Evolutionary conservation across 2,329 filamentous ascomycete genomes (phyloP), one percentile per base, ranked within the genome.

Genomic region (Fusarium nanum): DNA sequence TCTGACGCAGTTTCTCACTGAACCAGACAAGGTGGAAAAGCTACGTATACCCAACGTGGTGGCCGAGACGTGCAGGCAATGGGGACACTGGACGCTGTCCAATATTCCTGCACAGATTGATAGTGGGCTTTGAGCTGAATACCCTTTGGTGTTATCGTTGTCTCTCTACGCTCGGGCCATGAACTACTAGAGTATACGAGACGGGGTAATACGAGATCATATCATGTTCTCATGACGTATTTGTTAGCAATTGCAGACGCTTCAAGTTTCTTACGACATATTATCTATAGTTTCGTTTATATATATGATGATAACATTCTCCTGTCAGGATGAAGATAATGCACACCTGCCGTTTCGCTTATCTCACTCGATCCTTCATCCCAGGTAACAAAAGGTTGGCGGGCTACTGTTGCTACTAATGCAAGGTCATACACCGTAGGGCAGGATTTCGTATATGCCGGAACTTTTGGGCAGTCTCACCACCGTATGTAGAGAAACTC

Each of bases 81-180:
- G 88, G 87, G 79, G 77, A 11, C 70, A 73, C 9, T 89, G 83
- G 80, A 86, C 85, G 7, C 72, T 77, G 18, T 76, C 77, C 3
- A 82, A 85, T 67, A 78, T 84, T 8, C 82, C 83, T 3, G 80
- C 82, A 14, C 84, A 87, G 75, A 86, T 87, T 65, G 86, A 89
- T 71, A 87, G 85, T 62, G 87, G 87, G 6, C 73, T 86, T 55
- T 87, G 70, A 78, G 45, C 49, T 13, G 25, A 13, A 28, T 37
- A 22, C 18, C n/a, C 23, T 27, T 27, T 25, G 23, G 23, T n/a
- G 34, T n/a, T 11, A 37, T 22, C 9, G 30, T 50, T 50, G 11
- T n/a, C 13, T 10, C 27, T 52, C 9, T 22, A 13, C 3, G 23
- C 23, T 22, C 23, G 23, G n/a, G 16, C 23, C 2, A 41, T 18